Percentiles rank a stretch among this genome's conserved stretches.
phyloP scores from a whole-genome alignment of 805 yeast genomes.

The Kodamaea kaohsiungensis region DNA sequence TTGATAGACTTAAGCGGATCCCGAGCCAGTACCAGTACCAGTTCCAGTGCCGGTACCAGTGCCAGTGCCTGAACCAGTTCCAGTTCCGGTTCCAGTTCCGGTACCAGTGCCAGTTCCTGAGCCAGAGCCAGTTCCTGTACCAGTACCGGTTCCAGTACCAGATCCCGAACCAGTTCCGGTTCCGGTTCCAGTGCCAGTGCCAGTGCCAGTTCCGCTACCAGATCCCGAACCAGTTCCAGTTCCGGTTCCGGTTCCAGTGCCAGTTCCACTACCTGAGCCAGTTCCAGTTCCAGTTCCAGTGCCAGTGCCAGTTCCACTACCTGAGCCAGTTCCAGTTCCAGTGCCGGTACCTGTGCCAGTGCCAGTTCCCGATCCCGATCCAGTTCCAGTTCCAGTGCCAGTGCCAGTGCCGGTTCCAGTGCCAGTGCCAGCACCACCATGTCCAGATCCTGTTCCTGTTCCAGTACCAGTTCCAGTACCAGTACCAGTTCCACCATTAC shows the following conservation, averaged over 20 bases:
- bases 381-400: background rate
- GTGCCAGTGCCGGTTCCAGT: background rate
- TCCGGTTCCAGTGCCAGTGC: background rate
- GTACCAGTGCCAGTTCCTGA: background rate
- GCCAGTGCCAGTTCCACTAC: background rate
- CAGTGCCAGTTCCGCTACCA: background rate
- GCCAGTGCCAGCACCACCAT: background rate
- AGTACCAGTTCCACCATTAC: background rate
- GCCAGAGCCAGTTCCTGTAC: background rate
- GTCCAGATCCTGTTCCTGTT: background rate
- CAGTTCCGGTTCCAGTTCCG: background rate
- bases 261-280: background rate
- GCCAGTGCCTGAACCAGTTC: background rate
- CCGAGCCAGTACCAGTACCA: background rate
- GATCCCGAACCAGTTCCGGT: background rate
- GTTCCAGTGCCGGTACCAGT: background rate
- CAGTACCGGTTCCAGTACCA: background rate
- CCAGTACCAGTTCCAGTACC: background rate
- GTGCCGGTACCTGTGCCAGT: background rate
- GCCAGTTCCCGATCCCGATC: background rate
- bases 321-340: background rate
- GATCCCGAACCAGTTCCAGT: background rate
- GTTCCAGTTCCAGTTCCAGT: background rate
- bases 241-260: background rate
- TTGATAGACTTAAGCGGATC: background rate